Conservation (phyloP, 352 stramenopile genomes). For the Phytophthora podocarpi region DNA sequence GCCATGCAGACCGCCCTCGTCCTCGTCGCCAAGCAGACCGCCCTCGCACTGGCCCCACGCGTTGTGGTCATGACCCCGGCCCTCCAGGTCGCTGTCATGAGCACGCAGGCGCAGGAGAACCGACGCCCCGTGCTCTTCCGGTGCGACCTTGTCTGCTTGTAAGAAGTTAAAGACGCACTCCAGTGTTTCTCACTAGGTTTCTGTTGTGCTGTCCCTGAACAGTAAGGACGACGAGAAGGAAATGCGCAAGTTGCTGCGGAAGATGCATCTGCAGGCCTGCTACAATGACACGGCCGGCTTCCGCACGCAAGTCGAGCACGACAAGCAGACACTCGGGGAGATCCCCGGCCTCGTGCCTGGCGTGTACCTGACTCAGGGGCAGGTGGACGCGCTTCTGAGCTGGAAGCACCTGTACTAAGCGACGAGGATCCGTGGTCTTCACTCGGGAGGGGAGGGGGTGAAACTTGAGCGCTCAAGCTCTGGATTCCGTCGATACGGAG, state of each 20-base stretch:
- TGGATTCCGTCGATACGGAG: not conserved
- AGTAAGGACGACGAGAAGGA: constrained; percentile 88
- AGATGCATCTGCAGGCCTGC: constrained; percentile 78
- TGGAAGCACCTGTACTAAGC: constrained; percentile 79
- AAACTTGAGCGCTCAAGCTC: not conserved
- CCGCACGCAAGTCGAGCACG: constrained; percentile 64
- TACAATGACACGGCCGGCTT: constrained; percentile 51
- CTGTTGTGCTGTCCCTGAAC: not conserved
- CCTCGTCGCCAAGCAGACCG: constrained; percentile 32
- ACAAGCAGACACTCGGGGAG: constrained; percentile 67
- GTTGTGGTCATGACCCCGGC: constrained; percentile 22
- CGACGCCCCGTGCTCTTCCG: constrained; percentile 30
- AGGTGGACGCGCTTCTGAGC: constrained; percentile 77
- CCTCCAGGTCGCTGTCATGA: constrained; percentile 32
- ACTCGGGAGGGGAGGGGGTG: not conserved
- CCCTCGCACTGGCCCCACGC: constrained; percentile 20
- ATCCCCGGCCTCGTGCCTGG: constrained; percentile 61
- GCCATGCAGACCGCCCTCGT: constrained; percentile 33
- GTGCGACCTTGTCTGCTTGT: not conserved
- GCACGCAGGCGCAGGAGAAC: constrained; percentile 34
- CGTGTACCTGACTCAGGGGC: constrained; percentile 60
- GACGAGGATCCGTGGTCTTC: constrained; percentile 15
- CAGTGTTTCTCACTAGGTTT: constrained; percentile 6
- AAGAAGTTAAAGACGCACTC: not conserved
- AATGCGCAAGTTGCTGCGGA: constrained; percentile 81